Evolutionary conservation across 331 rosid species (phyloP).

Genomic region (Cydonia oblonga): DNA sequence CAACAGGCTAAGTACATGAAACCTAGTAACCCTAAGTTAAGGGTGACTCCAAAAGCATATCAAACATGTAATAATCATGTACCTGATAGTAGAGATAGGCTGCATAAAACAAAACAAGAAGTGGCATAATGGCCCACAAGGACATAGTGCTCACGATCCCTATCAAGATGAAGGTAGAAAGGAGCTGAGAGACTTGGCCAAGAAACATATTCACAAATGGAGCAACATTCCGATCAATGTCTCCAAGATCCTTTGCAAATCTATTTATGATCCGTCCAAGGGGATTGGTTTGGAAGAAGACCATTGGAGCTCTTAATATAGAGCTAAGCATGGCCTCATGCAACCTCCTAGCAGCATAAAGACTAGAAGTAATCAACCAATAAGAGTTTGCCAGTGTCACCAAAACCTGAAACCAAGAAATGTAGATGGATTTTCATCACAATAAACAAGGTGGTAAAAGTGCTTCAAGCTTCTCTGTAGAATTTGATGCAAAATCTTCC

Average conservation of each 20-base stretch:
- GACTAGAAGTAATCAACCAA: slow-evolving; percentile 76
- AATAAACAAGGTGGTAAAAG: too few relatives aligned
- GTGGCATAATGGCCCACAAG: slow-evolving; percentile 93
- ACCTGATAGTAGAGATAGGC: slow-evolving; percentile 80
- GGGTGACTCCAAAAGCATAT: background rate
- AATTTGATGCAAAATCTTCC: background rate
- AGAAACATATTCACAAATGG: slow-evolving; percentile 65
- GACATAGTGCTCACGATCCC: slow-evolving; percentile 63
- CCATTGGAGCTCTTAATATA: slow-evolving; percentile 70
- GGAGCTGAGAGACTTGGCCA: slow-evolving; percentile 63
- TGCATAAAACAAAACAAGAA: slow-evolving; percentile 65
- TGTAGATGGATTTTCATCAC: background rate
- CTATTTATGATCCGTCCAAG: slow-evolving; percentile 86
- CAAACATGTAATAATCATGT: slow-evolving; percentile 2
- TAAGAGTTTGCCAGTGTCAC: slow-evolving; percentile 64
- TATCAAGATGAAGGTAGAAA: slow-evolving; percentile 45
- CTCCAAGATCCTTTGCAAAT: slow-evolving; percentile 97
- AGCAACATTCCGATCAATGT: slow-evolving; percentile 89
- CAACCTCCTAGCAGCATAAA: slow-evolving; percentile 77
- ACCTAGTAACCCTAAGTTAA: background rate
- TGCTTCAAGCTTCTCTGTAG: background rate
- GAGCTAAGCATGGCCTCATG: slow-evolving; percentile 74
- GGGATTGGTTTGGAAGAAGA: slow-evolving; percentile 91
- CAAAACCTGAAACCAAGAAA: slow-evolving; percentile 45
- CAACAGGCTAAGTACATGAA: background rate